These are phyloP conservation scores for Sicyos baderoa DNA, from an alignment of 306 rosid species.

Conservation along the genomic window DNA sequence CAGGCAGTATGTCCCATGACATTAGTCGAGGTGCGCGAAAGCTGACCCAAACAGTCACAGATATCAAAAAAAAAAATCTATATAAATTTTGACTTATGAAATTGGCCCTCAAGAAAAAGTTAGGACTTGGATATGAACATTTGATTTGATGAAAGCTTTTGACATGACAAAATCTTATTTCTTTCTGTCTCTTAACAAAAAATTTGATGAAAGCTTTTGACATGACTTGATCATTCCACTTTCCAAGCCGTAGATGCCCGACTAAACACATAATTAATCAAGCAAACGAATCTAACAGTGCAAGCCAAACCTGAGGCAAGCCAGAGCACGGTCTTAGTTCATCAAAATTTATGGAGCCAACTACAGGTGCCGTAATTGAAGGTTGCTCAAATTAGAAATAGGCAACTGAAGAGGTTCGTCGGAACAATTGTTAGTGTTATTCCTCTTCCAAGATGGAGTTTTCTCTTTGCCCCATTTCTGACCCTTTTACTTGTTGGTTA, in stretches of 20 bases:
- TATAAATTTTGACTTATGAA: neutral
- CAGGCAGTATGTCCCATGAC: too few relatives aligned
- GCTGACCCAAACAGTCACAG: too few relatives aligned
- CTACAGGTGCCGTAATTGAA: conserved; percentile 17
- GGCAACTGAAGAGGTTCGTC: conserved; percentile 31
- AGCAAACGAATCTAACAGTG: neutral
- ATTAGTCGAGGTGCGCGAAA: too few relatives aligned
- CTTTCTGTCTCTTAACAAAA: too few relatives aligned
- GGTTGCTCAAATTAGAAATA: conserved; percentile 30
- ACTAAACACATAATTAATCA: conserved; percentile 19
- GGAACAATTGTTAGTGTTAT: conserved; percentile 21
- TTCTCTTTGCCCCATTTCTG: conserved; percentile 92
- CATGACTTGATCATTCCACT: neutral
- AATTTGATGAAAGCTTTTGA: neutral
- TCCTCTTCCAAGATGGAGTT: conserved; percentile 35
- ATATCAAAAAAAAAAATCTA: too few relatives aligned
- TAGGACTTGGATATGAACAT: neutral
- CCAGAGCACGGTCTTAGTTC: conserved; percentile 48
- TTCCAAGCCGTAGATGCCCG: neutral
- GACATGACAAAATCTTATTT: too few relatives aligned
- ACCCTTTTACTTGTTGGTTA: conserved; percentile 79
- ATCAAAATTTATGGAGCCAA: conserved; percentile 41
- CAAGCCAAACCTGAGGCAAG: conserved; percentile 58
- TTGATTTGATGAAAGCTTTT: neutral
- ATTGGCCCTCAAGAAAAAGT: conserved; percentile 12